Conservation (phyloP, 1,284 basidiomycete genomes). For the Apiotrichum sp. region DNA sequence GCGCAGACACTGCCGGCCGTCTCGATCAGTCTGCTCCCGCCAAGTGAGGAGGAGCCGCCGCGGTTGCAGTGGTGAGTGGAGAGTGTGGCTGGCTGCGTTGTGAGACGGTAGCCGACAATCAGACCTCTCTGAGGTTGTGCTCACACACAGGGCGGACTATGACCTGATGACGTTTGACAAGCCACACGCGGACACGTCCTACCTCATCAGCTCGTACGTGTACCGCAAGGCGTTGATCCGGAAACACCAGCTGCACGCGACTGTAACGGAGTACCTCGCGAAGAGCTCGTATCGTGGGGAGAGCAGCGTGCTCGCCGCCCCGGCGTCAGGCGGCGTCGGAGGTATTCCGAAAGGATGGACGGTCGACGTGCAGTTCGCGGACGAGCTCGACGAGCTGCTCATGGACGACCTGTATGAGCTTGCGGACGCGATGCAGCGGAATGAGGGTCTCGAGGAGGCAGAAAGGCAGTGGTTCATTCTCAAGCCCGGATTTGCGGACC, state of each 20-base stretch:
- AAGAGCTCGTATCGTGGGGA: slow-evolving; percentile 54
- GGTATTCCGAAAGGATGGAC: slow-evolving; percentile 77
- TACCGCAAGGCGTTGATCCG: slow-evolving; percentile 91
- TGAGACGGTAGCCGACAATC: no score
- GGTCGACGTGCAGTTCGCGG: slow-evolving; percentile 81
- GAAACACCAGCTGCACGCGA: slow-evolving; percentile 84
- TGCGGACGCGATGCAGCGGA: slow-evolving; percentile 56
- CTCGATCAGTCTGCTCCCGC: slow-evolving; percentile 28
- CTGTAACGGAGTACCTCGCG: slow-evolving; percentile 64
- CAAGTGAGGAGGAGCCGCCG: slow-evolving; percentile 31
- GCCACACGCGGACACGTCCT: slow-evolving; percentile 49
- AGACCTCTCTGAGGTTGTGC: slow-evolving; percentile 23
- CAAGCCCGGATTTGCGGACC: slow-evolving; percentile 96
- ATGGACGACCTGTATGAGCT: slow-evolving; percentile 91
- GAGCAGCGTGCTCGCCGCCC: slow-evolving; percentile 8
- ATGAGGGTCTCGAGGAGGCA: slow-evolving; percentile 25
- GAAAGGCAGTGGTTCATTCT: slow-evolving; percentile 75
- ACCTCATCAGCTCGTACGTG: slow-evolving; percentile 76
- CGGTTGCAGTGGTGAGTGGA: slow-evolving; percentile 39
- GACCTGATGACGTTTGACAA: slow-evolving; percentile 73
- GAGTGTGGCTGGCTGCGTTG: no score
- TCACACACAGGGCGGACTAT: slow-evolving; percentile 52
- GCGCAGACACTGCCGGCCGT: slow-evolving; percentile 35
- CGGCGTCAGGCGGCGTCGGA: slow-evolving; percentile 17
- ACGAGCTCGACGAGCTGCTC: slow-evolving; percentile 93